Conservation (phyloP, 2,329 filamentous ascomycete species). For the Lomentospora prolificans region DNA sequence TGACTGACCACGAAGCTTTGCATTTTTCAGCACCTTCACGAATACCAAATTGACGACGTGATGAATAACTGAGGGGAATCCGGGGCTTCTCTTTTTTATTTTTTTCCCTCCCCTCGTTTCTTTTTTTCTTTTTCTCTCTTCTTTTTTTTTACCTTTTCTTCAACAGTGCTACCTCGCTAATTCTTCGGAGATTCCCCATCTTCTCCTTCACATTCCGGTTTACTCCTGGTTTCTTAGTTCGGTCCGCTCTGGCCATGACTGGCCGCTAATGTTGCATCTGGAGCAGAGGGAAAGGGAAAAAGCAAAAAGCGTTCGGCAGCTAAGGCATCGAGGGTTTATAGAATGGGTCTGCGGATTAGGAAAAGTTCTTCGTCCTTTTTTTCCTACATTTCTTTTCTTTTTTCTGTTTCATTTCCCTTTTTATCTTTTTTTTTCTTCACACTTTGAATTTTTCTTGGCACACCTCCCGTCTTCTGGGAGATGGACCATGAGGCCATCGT, state of each 20-base stretch:
- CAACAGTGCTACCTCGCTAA: neutral
- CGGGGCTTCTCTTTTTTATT: neutral
- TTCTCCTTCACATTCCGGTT: neutral
- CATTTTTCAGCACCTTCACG: neutral
- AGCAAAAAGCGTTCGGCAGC: neutral
- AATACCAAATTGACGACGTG: constrained; percentile 8
- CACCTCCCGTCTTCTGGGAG: neutral
- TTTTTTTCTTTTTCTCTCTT: neutral
- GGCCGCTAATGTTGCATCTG: neutral
- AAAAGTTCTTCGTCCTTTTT: constrained; percentile 4
- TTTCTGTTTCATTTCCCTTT: neutral
- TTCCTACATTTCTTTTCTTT: neutral
- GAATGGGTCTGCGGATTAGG: neutral
- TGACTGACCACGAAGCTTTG: constrained; percentile 2
- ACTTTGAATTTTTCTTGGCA: neutral
- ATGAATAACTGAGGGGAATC: neutral
- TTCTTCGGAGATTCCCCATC: neutral
- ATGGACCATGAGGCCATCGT: no score
- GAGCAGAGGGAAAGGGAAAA: neutral
- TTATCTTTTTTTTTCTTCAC: neutral
- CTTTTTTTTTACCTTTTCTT: neutral
- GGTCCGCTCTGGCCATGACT: neutral
- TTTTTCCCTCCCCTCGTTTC: neutral
- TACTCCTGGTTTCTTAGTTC: neutral
- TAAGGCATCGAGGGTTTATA: constrained; percentile 2